These are phyloP conservation scores for Dictyostelium intermedium DNA, from an alignment of 78 protist species.

Conservation along the genomic window DNA sequence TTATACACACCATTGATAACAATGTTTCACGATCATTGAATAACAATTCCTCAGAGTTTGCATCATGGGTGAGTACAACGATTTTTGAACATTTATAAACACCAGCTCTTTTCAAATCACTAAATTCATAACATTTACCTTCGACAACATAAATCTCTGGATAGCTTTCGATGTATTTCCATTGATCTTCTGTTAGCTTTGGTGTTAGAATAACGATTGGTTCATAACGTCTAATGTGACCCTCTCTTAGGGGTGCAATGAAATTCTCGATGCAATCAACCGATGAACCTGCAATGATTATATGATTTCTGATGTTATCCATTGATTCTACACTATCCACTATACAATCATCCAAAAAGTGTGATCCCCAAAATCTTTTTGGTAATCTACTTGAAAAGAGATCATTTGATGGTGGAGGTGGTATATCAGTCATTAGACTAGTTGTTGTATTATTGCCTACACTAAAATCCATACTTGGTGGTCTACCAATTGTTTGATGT, in stretches of 20 bases:
- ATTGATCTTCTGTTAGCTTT: slow-evolving; percentile 4
- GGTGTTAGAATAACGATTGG: slow-evolving; percentile 63
- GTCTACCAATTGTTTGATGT: neutral
- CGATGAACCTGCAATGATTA: slow-evolving; percentile 31
- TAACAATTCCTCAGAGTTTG: slow-evolving; percentile 9
- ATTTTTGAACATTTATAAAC: slow-evolving; percentile 30
- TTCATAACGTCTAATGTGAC: slow-evolving; percentile 25
- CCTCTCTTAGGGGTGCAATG: slow-evolving; percentile 36
- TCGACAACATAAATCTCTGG: slow-evolving; percentile 63
- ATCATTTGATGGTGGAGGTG: slow-evolving; percentile 23
- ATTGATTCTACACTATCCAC: slow-evolving; percentile 11
- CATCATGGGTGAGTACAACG: neutral
- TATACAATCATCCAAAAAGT: slow-evolving; percentile 12
- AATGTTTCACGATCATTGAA: slow-evolving; percentile 42
- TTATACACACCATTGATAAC: neutral
- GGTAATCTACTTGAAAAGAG: neutral
- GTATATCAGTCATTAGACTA: slow-evolving; percentile 6
- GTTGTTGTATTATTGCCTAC: neutral
- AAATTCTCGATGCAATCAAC: slow-evolving; percentile 23
- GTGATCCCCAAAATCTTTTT: slow-evolving; percentile 50
- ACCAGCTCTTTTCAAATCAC: slow-evolving; percentile 65
- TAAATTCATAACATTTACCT: neutral
- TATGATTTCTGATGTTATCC: slow-evolving; percentile 42
- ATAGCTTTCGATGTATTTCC: slow-evolving; percentile 24
- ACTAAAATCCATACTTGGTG: neutral